Evolutionary conservation across 2,329 filamentous ascomycete species (phyloP).

Genomic region (Cladosporium sp.): DNA sequence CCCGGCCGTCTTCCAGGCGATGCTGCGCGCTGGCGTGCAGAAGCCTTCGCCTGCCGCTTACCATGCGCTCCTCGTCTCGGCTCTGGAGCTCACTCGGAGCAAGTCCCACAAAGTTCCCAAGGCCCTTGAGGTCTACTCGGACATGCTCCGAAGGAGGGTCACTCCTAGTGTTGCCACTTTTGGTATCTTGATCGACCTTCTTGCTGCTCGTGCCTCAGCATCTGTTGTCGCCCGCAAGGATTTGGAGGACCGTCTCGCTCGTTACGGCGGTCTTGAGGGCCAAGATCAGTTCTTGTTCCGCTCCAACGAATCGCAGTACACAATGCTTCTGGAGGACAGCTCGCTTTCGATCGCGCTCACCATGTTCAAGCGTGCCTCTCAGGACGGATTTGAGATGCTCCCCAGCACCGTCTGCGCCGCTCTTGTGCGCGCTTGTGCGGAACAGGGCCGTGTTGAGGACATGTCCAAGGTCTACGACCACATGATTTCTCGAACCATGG

Average conservation of each 20-base stretch:
- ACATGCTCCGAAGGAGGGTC: conserved; percentile 86
- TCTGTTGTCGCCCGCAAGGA: conserved; percentile 64
- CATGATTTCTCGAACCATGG: conserved; percentile 72
- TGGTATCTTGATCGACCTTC: conserved; percentile 74
- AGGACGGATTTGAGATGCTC: conserved; percentile 56
- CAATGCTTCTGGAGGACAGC: conserved; percentile 80
- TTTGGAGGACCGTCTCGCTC: conserved; percentile 73
- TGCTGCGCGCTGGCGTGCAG: conserved; percentile 74
- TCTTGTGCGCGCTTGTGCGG: conserved; percentile 80
- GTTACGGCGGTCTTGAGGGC: conserved; percentile 81
- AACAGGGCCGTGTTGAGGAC: conserved; percentile 71
- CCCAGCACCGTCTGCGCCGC: conserved; percentile 77
- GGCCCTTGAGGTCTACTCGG: conserved; percentile 88
- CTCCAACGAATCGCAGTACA: conserved; percentile 80
- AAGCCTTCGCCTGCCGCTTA: conserved; percentile 81
- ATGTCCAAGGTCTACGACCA: conserved; percentile 90
- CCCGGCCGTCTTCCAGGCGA: conserved; percentile 80
- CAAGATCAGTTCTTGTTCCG: conserved; percentile 80
- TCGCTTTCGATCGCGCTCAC: conserved; percentile 78
- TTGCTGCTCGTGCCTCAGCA: conserved; percentile 75
- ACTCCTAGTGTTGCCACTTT: conserved; percentile 79
- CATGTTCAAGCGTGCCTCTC: conserved; percentile 71
- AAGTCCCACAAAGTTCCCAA: conserved; percentile 82
- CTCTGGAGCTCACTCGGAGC: conserved; percentile 72
- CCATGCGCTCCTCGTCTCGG: conserved; percentile 80